Base-by-base conservation (phyloP, 257 asterid species). In the Osmanthus fragrans region DNA sequence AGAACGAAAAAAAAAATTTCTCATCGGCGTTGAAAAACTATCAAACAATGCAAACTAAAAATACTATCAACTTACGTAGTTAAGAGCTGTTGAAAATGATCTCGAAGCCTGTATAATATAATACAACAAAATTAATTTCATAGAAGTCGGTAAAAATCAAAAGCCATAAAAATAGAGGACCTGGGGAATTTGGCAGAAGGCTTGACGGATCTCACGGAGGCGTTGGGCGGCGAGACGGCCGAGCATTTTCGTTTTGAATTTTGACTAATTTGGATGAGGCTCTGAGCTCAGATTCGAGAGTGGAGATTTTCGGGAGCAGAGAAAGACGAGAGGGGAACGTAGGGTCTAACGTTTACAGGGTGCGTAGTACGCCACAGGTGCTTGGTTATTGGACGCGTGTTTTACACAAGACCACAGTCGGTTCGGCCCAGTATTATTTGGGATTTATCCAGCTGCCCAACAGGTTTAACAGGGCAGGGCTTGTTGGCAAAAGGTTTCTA, bases 1-100 rank as follows among this genome's bases (percentile, higher is more conserved):
- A 73, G 11, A 49, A 70, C 7, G 40, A 7, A 21, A 69, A 49
- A 47, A 7, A n/a, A 69, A 49, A 71, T 42, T 66, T 45, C 34
- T 69, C 25, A 56, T 79, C 37, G 73, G 11, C 30, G 27, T 13
- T 21, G 36, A 63, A 80, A 34, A 27, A 72, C 39, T n/a, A 27
- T n/a, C 23, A 21, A 47, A 56, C 6, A 75, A 27, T 27, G 36
- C 2, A 36, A 16, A 32, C 25, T 25, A 10, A 3, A 63, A 27
- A 18, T 76, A 65, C 30, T 36, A 13, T 18, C 32, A 78, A 79
- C 97, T 90, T 74, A 93, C 99, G 76, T 91, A 95, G 84, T 95
- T 95, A 76, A 92, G 84, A 68, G 99, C 97, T 68, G 97, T 90
- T 68, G 98, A 92, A 63, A 94, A 85, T 5, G 96, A 89, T 81